Conservation (phyloP, 306 rosid species). For the Corylus americana region DNA sequence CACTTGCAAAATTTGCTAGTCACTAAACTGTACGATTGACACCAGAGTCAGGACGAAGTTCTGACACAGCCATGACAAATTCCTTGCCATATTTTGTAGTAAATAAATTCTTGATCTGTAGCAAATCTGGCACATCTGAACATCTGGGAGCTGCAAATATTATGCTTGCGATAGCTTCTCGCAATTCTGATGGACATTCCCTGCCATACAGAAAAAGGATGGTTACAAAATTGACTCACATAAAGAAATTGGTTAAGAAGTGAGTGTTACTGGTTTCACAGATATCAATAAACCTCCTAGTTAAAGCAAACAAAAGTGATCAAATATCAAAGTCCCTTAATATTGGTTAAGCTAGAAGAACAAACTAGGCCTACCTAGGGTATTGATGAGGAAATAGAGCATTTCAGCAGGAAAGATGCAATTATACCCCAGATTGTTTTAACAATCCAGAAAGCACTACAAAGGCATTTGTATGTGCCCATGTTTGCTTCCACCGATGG, state of each 20-base stretch:
- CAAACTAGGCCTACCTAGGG: neutral
- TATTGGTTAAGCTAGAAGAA: neutral
- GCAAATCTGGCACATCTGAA: slow-evolving; percentile 92
- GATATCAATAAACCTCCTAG: slow-evolving; percentile 2
- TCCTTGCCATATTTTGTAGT: slow-evolving; percentile 90
- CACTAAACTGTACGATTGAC: slow-evolving; percentile 85
- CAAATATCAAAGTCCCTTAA: neutral
- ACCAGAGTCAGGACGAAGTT: slow-evolving; percentile 97
- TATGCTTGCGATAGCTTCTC: slow-evolving; percentile 91
- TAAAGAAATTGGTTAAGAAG: neutral
- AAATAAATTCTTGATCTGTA: slow-evolving; percentile 84
- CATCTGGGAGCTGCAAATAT: slow-evolving; percentile 97
- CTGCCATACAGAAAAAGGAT: slow-evolving; percentile 28
- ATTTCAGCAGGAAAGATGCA: neutral
- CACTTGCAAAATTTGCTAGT: slow-evolving; percentile 19
- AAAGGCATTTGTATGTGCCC: neutral
- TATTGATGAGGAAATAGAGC: neutral
- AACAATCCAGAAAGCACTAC: neutral
- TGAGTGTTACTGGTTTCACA: neutral
- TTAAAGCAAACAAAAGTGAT: slow-evolving; percentile 1
- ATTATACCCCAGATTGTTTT: neutral
- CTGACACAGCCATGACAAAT: slow-evolving; percentile 67
- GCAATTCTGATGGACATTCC: slow-evolving; percentile 90
- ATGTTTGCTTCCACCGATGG: neutral
- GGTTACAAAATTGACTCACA: neutral